Evolutionary conservation across 2,329 filamentous ascomycete species (phyloP).

Genomic region (Nemania sp.): DNA sequence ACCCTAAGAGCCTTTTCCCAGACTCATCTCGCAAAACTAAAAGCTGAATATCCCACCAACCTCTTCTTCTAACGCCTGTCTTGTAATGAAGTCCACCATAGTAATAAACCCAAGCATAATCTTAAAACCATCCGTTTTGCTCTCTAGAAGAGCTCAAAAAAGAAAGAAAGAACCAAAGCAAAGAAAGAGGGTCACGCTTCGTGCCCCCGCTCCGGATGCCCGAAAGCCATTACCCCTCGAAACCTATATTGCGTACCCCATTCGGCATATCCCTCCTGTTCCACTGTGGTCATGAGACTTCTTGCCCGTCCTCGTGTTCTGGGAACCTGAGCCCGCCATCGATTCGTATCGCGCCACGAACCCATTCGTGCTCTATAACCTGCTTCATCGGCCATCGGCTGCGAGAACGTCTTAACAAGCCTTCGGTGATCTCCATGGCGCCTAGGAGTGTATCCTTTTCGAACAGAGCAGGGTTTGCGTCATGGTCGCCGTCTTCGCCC

Average conservation of each 20-base stretch:
- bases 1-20: not conserved
- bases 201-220: not conserved
- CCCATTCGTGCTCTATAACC: slow-evolving; percentile 76
- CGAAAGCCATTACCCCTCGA: not conserved
- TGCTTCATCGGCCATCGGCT: slow-evolving; percentile 77
- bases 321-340: slow-evolving; percentile 64
- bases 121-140: not conserved
- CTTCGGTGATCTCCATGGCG: slow-evolving; percentile 81
- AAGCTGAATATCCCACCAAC: slow-evolving; percentile 1
- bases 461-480: slow-evolving; percentile 64
- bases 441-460: slow-evolving; percentile 69
- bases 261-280: slow-evolving; percentile 1
- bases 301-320: slow-evolving; percentile 62
- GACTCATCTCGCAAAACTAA: not conserved
- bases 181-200: not conserved
- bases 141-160: slow-evolving; percentile 11
- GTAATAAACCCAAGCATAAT: slow-evolving; percentile 17
- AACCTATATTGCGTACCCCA: not conserved
- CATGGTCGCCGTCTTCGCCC: slow-evolving; percentile 85
- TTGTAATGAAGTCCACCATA: slow-evolving; percentile 1
- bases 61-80: slow-evolving; percentile 10
- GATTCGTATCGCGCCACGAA: slow-evolving; percentile 72
- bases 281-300: slow-evolving; percentile 46
- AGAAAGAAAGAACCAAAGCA: no score
- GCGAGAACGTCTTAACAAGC: slow-evolving; percentile 78